Evolutionary conservation across 2,329 filamentous ascomycete species (phyloP), one percentile per base, ranked within the genome.

Genomic region (Colletotrichum sojae): DNA sequence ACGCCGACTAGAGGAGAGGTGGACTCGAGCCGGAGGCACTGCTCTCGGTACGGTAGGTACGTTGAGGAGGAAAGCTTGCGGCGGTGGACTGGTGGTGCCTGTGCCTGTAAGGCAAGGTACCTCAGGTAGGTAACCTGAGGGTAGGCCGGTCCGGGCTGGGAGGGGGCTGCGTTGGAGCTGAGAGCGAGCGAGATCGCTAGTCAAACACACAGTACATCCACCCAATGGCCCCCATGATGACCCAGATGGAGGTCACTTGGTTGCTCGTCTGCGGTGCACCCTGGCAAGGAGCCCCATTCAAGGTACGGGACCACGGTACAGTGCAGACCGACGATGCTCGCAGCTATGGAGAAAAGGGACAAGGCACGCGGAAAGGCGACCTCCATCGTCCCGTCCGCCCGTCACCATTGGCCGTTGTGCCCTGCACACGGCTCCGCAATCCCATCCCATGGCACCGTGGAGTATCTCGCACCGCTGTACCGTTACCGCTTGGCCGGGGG

Each of bases 401-500:
- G 16, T n/a, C 45, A 39, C 56, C 43, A 69, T 61, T 67, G 67
- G 67, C 18, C 55, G 31, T 9, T 52, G 46, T 60, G 31, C 20
- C 27, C 39, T 40, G 27, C 55, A 10, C 25, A 61, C 40, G 36
- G 56, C 67, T 51, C 67, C 67, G 67, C 67, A 60, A 46, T 67
- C 62, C 55, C 62, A 60, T 25, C 20, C 51, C 55, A 52, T 56
- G 59, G 58, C 49, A 49, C 59, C 15, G 20, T 43, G 55, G 40
- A 52, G 27, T 6, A 22, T 52, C 20, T 52, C 20, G 48, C 48
- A 59, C 54, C 54, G 46, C 31, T 56, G 49, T 45, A 31, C 64
- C 52, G 58, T 55, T 70, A 70, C 69, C 69, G 69, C 67, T 71
- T 62, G 60, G 53, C 66, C 69, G 69, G 69, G 69, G 69, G 36